Base-by-base conservation (phyloP, 306 rosid genomes). In the Delonix regia region DNA sequence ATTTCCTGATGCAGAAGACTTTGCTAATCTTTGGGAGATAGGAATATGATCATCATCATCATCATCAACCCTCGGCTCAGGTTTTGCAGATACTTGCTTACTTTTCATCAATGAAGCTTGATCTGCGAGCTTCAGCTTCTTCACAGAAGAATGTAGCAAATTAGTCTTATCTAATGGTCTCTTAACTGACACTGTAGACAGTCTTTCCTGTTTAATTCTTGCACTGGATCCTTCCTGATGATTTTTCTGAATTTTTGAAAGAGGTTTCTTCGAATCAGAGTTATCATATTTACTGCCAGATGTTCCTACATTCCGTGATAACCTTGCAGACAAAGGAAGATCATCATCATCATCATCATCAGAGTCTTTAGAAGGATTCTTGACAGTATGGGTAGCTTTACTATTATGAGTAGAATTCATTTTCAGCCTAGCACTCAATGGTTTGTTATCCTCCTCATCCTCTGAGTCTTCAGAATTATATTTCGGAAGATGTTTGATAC, bases 31-130 rank as follows among this genome's bases (percentile, higher is more conserved):
- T 53, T 73, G 83, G 59, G 81, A 80, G 80, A 86, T 76, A 70
- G 87, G 89, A 76, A 83, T 6, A 9, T 89, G 19, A 33, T 86
- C 88, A 12, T 81, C 86, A 3, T 83, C 86, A 3, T 83, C 89
- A 11, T 83, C 86, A 33, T 68, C 83, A 7, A 49, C 56, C 76
- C 83, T 86, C 7, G 3, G 9, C 63, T 83, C 80, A 41, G 11
- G 15, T 75, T 82, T 80, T 55, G 13, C 61, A 34, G 78, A 21
- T 36, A 36, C 72, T 67, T 48, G 81, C 75, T 80, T 76, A n/a
- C 41, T 55, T 73, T 86, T 86, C 33, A 73, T 28, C 16, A 81
- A 77, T 67, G 79, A 38, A 30, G 73, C 75, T 44, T 73, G 49
- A 52, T 38, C 76, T 9, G 81, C 80, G 68, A 83, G 62, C 83